Conservation (phyloP, 345 rosid species). For the Eucalyptus sp. region DNA sequence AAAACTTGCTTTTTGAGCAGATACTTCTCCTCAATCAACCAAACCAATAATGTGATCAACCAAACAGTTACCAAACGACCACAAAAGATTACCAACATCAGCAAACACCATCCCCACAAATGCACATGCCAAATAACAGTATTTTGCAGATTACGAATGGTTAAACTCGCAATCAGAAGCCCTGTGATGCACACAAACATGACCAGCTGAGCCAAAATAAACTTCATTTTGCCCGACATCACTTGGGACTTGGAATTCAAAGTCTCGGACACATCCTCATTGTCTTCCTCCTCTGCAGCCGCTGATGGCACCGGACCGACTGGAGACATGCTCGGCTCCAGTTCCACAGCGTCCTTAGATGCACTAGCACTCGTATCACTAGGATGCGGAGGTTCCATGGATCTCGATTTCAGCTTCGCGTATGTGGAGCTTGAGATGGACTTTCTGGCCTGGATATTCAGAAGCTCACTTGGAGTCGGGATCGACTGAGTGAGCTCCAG, state of each 20-base stretch:
- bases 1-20: slow-evolving; percentile 47
- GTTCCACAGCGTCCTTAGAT: no score
- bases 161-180: slow-evolving; percentile 25
- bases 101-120: slow-evolving; percentile 53
- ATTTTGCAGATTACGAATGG: slow-evolving; percentile 6
- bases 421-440: no score
- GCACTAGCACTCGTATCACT: no score
- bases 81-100: slow-evolving; percentile 30
- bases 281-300: slow-evolving; percentile 4
- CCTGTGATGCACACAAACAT: slow-evolving; percentile 14
- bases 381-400: no score
- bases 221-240: background rate
- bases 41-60: slow-evolving; percentile 28
- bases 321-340: slow-evolving; percentile 22
- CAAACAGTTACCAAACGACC: slow-evolving; percentile 37
- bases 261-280: background rate
- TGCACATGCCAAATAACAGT: slow-evolving; percentile 26
- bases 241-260: background rate
- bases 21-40: slow-evolving; percentile 35
- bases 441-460: no score
- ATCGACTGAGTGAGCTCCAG: no score
- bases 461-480: no score
- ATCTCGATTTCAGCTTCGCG: no score
- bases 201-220: slow-evolving; percentile 5
- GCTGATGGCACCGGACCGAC: slow-evolving; percentile 10